These are phyloP conservation scores for Aspergillus ochraceus DNA, from an alignment of 2,329 filamentous ascomycete genomes.

Conservation along the genomic window DNA sequence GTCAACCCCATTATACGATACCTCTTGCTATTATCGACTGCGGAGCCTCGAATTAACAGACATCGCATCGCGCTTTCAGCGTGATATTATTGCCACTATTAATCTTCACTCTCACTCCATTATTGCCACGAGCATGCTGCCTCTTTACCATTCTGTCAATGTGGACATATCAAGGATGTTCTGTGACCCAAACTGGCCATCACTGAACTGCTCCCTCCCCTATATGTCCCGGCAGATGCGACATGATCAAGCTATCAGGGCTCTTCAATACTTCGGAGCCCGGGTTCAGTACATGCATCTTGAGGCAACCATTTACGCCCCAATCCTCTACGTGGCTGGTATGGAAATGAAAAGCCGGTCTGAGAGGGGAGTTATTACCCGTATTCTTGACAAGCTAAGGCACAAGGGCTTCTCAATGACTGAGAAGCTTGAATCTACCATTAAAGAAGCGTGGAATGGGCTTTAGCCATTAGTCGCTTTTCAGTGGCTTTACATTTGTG, in stretches of 20 bases:
- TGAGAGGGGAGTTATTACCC: background rate
- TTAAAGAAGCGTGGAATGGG: background rate
- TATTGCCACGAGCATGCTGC: background rate
- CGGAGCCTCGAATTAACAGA: background rate
- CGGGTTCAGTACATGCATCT: background rate
- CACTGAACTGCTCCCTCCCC: background rate
- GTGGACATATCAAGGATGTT: slow-evolving; percentile 2
- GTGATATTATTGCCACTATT: background rate
- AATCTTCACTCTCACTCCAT: background rate
- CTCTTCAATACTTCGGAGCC: background rate
- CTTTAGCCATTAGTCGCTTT: background rate
- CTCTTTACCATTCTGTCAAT: background rate
- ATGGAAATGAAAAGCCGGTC: background rate
- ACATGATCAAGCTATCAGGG: background rate
- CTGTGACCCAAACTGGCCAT: background rate
- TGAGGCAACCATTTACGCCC: background rate
- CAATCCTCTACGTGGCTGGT: background rate
- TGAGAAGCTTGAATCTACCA: background rate
- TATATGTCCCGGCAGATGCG: background rate
- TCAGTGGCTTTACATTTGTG: no score
- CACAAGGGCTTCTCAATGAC: background rate
- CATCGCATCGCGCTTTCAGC: background rate
- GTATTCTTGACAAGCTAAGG: background rate
- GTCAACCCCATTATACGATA: background rate
- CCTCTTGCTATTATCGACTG: background rate